Conservation (phyloP, 2,329 filamentous ascomycete genomes). For the Cytospora chrysosperma region DNA sequence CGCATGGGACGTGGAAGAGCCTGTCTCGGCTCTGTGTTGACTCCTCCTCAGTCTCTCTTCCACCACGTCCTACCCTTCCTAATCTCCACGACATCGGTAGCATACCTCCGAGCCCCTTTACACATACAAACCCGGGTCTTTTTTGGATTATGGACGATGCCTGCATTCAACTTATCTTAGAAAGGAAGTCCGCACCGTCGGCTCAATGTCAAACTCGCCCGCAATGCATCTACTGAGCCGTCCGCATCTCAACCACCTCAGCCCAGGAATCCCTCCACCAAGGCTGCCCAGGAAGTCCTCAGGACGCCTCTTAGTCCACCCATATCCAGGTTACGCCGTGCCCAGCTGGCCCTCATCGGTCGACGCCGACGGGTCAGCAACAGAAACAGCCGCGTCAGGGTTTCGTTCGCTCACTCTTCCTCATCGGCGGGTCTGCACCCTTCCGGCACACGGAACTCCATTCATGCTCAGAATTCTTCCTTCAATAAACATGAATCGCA, state of each 20-base stretch:
- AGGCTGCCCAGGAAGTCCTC: conserved; percentile 34
- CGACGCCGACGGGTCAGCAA: conserved; percentile 32
- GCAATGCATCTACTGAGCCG: conserved; percentile 25
- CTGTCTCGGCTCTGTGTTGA: neutral
- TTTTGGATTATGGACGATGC: conserved; percentile 44
- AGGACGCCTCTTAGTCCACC: conserved; percentile 34
- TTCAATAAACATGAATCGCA: neutral
- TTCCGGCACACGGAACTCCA: conserved; percentile 9
- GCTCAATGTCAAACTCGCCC: conserved; percentile 35
- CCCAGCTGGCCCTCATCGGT: conserved; percentile 38
- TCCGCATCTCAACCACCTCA: conserved; percentile 11
- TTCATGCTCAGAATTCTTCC: neutral
- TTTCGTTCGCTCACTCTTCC: conserved; percentile 31
- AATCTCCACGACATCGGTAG: conserved; percentile 19
- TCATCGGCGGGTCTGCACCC: conserved; percentile 22
- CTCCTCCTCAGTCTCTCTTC: neutral
- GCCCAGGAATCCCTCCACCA: conserved; percentile 28
- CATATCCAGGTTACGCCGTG: conserved; percentile 34
- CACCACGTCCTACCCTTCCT: conserved; percentile 5
- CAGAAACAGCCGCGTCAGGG: conserved; percentile 35
- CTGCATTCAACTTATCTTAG: conserved; percentile 45
- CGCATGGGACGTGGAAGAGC: conserved; percentile 7
- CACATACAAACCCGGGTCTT: conserved; percentile 23
- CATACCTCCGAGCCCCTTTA: conserved; percentile 32
- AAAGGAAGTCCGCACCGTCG: conserved; percentile 42